A percentile compares a stretch with the other conserved stretches of the same genome.
Evolutionary conservation across 352 stramenopile species (phyloP).

Genomic region (Pythium diclinum): DNA sequence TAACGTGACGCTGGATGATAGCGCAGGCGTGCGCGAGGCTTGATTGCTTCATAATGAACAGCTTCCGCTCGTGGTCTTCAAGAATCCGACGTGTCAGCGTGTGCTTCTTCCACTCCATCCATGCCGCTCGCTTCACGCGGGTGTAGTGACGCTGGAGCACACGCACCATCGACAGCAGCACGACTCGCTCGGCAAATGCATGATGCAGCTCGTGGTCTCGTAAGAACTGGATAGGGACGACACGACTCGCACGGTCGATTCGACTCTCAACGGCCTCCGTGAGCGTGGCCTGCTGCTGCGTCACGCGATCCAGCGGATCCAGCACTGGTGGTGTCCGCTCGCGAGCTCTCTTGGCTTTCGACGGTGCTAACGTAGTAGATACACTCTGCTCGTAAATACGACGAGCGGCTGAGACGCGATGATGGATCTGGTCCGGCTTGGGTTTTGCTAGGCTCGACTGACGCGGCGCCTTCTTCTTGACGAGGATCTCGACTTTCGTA

Average conservation of each 20-base stretch:
- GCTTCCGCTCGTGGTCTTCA: constrained; percentile 25
- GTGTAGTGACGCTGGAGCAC: constrained; percentile 20
- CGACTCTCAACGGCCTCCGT: constrained; percentile 8
- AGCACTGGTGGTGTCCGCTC: constrained; percentile 6
- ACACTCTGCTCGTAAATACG: constrained; percentile 9
- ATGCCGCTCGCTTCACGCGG: constrained; percentile 14
- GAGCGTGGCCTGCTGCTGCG: constrained; percentile 9
- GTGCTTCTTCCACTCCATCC: constrained; percentile 25
- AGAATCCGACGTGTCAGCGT: constrained; percentile 27
- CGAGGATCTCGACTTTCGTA: not conserved
- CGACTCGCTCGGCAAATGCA: constrained; percentile 26
- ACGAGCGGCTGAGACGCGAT: constrained; percentile 10
- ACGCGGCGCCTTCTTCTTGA: not conserved
- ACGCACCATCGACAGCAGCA: constrained; percentile 23
- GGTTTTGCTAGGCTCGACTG: not conserved
- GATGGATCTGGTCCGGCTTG: not conserved
- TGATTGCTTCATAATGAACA: constrained; percentile 24
- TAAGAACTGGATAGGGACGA: constrained; percentile 31
- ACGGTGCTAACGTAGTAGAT: not conserved
- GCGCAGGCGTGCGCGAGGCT: constrained; percentile 37
- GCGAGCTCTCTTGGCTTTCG: not conserved
- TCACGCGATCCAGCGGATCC: constrained; percentile 14
- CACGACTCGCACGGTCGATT: constrained; percentile 15
- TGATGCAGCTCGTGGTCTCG: constrained; percentile 14
- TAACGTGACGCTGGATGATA: constrained; percentile 36